A percentile compares a stretch with the other conserved stretches of the same genome.
Conservation (phyloP, 2,329 filamentous ascomycete species). For the Colletotrichum lini region DNA sequence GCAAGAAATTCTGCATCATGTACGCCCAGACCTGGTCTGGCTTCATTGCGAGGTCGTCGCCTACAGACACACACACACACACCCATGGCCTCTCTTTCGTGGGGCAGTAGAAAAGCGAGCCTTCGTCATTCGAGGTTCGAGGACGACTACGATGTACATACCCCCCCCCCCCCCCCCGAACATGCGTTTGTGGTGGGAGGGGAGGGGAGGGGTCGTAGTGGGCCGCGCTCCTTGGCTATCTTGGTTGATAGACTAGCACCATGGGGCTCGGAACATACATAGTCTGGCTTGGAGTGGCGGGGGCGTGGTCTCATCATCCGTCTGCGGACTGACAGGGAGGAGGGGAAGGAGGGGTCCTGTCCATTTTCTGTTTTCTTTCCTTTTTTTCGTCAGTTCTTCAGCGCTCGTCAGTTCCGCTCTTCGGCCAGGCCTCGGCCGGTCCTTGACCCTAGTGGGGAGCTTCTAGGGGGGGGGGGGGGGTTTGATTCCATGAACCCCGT, state of each 20-base stretch:
- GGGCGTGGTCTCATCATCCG: slow-evolving; percentile 40
- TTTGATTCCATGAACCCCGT: slow-evolving; percentile 30
- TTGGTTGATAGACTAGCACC: slow-evolving; percentile 26
- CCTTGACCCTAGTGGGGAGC: slow-evolving; percentile 30
- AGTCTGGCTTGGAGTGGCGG: background rate
- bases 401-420: slow-evolving; percentile 30
- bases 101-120: slow-evolving; percentile 9
- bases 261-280: background rate
- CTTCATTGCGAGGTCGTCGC: slow-evolving; percentile 34
- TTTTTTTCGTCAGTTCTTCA: slow-evolving; percentile 34
- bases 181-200: slow-evolving; percentile 21
- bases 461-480: background rate
- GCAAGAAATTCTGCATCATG: slow-evolving; percentile 44
- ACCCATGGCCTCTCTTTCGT: slow-evolving; percentile 11
- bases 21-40: slow-evolving; percentile 38
- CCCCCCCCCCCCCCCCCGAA: slow-evolving; percentile 10
- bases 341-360: slow-evolving; percentile 19
- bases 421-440: slow-evolving; percentile 39
- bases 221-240: slow-evolving; percentile 13
- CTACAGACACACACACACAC: slow-evolving; percentile 34
- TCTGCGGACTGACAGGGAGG: slow-evolving; percentile 30
- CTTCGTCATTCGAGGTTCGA: slow-evolving; percentile 30
- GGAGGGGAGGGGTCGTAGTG: slow-evolving; percentile 15
- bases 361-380: background rate
- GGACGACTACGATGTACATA: slow-evolving; percentile 9